Percentiles rank a stretch among this genome's conserved stretches.
Evolutionary conservation across 352 stramenopile species (phyloP).

Genomic region (Elongisporangium undulatum): DNA sequence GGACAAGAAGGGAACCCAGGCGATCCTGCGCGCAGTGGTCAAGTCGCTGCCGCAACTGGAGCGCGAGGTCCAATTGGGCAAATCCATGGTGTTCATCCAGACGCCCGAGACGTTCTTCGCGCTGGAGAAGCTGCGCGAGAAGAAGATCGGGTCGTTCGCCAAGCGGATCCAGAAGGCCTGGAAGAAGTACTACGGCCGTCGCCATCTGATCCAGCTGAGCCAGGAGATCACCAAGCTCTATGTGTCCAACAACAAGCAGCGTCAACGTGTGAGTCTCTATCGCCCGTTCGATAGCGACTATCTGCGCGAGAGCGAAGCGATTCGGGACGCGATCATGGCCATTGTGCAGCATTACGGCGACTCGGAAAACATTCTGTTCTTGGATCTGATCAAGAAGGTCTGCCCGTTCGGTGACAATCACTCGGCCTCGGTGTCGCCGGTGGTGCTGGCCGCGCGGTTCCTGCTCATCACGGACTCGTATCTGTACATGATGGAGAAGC

Average conservation of each 20-base stretch:
- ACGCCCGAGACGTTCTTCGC: slow-evolving; percentile 88
- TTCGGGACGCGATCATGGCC: slow-evolving; percentile 57
- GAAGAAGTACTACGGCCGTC: slow-evolving; percentile 73
- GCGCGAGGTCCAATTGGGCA: slow-evolving; percentile 82
- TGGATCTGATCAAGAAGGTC: slow-evolving; percentile 70
- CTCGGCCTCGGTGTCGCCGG: slow-evolving; percentile 16
- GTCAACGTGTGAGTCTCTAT: slow-evolving; percentile 84
- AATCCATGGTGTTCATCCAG: slow-evolving; percentile 91
- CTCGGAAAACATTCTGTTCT: slow-evolving; percentile 79
- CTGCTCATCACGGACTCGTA: slow-evolving; percentile 69
- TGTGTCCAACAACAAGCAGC: slow-evolving; percentile 69
- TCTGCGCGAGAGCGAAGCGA: slow-evolving; percentile 37
- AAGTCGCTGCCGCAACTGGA: slow-evolving; percentile 71
- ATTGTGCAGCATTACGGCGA: slow-evolving; percentile 78
- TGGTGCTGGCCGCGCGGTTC: slow-evolving; percentile 36
- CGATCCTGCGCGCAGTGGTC: slow-evolving; percentile 72
- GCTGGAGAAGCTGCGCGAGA: slow-evolving; percentile 84
- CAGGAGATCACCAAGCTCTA: slow-evolving; percentile 88
- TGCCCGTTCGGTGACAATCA: slow-evolving; percentile 17
- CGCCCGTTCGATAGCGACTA: slow-evolving; percentile 86
- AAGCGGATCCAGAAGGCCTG: slow-evolving; percentile 80
- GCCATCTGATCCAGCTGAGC: slow-evolving; percentile 79
- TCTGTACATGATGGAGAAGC: slow-evolving; percentile 79
- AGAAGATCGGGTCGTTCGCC: slow-evolving; percentile 71
- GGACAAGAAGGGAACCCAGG: slow-evolving; percentile 82